Percentiles rank a stretch among this genome's conserved stretches.
phyloP scores from a whole-genome alignment of 108 stramenopile genomes.

The Phaeodactylum tricornutum region DNA sequence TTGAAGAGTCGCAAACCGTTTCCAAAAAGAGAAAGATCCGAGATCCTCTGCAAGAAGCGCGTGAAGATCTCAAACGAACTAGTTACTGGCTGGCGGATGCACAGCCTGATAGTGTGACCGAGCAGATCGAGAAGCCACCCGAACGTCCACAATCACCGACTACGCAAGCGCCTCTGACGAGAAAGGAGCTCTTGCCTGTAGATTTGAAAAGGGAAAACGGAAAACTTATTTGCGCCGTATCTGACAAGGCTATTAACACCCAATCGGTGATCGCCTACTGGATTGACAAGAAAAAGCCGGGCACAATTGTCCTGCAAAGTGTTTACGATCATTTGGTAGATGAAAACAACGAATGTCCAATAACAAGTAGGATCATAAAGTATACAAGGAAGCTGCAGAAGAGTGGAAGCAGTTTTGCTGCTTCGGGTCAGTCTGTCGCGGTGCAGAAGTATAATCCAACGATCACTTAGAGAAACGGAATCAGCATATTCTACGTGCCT shows the following conservation, averaged over 20 bases:
- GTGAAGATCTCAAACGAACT: constrained; percentile 31
- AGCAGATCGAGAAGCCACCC: constrained; percentile 31
- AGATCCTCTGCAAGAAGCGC: constrained; percentile 16
- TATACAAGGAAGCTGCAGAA: constrained; percentile 57
- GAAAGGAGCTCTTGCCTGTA: constrained; percentile 66
- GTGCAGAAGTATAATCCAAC: constrained; percentile 69
- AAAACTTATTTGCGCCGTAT: constrained; percentile 60
- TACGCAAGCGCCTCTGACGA: constrained; percentile 60
- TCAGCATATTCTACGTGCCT: too few species aligned
- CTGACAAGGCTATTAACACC: constrained; percentile 66
- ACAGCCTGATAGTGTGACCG: constrained; percentile 41
- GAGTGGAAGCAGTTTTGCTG: constrained; percentile 71
- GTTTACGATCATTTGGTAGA: constrained; percentile 49
- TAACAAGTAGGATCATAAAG: constrained; percentile 66
- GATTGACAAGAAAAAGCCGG: constrained; percentile 31
- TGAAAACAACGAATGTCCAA: constrained; percentile 31
- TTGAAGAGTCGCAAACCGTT: constrained; percentile 19
- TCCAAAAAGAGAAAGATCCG: constrained; percentile 11
- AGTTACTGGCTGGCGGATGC: constrained; percentile 79
- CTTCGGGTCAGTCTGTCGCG: constrained; percentile 34
- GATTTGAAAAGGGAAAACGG: constrained; percentile 30
- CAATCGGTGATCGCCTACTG: constrained; percentile 58
- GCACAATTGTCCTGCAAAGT: constrained; percentile 58
- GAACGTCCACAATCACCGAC: constrained; percentile 78
- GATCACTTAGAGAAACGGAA: constrained; percentile 29